Evolutionary conservation across 1,139 yeast genomes (phyloP).

Genomic region (Scheffersomyces segobiensis): DNA sequence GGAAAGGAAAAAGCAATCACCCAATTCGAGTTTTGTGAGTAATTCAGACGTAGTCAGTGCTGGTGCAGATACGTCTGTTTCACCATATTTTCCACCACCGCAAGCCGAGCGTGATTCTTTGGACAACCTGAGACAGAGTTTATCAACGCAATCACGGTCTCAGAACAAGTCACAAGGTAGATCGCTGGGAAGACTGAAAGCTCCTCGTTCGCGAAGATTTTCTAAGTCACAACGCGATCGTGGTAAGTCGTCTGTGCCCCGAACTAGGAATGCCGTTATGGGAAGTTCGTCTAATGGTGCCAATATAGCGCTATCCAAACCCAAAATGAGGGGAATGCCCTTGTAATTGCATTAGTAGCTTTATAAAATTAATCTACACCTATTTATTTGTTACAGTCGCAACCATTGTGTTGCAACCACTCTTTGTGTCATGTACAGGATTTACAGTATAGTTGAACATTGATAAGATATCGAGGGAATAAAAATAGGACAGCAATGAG

Average conservation of each 20-base stretch:
- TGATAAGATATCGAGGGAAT: neutral
- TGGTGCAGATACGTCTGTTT: constrained; percentile 1
- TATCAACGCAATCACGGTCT: constrained; percentile 5
- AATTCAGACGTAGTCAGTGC: neutral
- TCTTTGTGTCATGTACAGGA: neutral
- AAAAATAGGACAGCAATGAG: neutral
- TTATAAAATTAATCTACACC: neutral
- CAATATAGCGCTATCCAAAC: neutral
- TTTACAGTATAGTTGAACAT: neutral
- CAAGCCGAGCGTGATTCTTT: constrained; percentile 12
- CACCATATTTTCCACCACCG: constrained; percentile 12
- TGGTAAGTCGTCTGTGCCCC: neutral
- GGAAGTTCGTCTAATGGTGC: neutral
- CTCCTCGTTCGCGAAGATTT: neutral
- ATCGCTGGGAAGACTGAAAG: neutral
- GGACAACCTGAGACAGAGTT: constrained; percentile 7
- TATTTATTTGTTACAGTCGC: neutral
- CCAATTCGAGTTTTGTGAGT: constrained; percentile 1
- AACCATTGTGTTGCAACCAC: neutral
- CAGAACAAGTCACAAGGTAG: neutral
- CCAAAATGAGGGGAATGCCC: constrained; percentile 1
- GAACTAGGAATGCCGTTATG: neutral
- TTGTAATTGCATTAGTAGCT: neutral
- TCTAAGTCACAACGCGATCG: neutral
- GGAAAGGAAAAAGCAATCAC: constrained; percentile 25